Percentiles rank a stretch among this genome's conserved stretches.
These are phyloP conservation scores for Phytophthora ohioensis DNA, from an alignment of 352 stramenopile genomes.

Conservation along the genomic window DNA sequence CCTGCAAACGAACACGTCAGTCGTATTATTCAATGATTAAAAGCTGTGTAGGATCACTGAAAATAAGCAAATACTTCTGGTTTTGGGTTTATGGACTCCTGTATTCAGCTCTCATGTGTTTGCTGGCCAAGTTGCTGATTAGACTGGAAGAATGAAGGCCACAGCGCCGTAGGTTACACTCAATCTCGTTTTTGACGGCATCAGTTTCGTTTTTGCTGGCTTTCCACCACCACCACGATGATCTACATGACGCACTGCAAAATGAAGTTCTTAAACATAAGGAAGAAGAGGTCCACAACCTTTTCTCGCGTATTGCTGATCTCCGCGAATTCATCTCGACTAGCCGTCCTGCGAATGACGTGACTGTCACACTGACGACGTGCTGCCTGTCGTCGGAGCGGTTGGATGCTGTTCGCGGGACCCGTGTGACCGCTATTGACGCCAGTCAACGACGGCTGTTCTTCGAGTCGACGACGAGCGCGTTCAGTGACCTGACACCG, in stretches of 20 bases:
- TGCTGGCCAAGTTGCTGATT: too few species aligned
- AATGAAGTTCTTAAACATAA: conserved; percentile 12
- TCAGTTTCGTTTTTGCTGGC: too few species aligned
- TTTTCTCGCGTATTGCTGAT: neutral
- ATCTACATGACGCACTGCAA: conserved; percentile 2
- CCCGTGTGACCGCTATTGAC: neutral
- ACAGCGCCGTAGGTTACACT: too few species aligned
- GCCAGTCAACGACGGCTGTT: neutral
- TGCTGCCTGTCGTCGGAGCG: neutral
- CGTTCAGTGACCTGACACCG: neutral
- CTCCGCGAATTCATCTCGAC: conserved; percentile 8
- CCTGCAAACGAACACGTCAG: too few species aligned
- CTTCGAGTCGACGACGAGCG: neutral
- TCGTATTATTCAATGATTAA: too few species aligned
- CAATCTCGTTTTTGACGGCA: too few species aligned
- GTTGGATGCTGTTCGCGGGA: neutral
- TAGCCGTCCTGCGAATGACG: neutral
- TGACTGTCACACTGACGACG: conserved; percentile 7
- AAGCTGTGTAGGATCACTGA: too few species aligned
- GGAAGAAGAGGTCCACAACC: conserved; percentile 9
- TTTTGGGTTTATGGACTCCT: too few species aligned
- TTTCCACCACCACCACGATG: neutral
- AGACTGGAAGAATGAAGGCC: too few species aligned
- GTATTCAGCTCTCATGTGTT: too few species aligned
- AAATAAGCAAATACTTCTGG: too few species aligned